Evolutionary conservation across 2,329 filamentous ascomycete genomes (phyloP).

Genomic region (Hymenoscyphus albidus): DNA sequence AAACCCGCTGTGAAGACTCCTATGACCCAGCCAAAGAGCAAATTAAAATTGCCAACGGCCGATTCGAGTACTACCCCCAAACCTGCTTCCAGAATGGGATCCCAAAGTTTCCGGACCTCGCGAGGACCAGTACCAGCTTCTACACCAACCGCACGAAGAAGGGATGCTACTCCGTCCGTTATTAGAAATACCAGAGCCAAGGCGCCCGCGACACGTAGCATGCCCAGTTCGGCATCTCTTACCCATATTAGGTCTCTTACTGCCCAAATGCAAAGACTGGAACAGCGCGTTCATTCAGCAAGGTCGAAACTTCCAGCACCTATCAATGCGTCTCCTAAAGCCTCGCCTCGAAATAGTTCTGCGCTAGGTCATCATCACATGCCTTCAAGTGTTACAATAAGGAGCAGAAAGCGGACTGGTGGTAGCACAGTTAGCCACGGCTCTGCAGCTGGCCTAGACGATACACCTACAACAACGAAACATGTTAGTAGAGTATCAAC

Average conservation of each 20-base stretch:
- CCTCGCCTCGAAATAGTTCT: conserved; percentile 62
- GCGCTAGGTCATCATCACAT: conserved; percentile 41
- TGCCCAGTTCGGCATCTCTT: conserved; percentile 66
- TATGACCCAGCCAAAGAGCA: conserved; percentile 37
- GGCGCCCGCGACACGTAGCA: conserved; percentile 36
- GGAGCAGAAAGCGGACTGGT: conserved; percentile 65
- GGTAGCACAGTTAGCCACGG: conserved; percentile 40
- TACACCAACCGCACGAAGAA: conserved; percentile 20
- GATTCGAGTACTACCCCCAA: conserved; percentile 54
- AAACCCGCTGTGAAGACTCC: conserved; percentile 29
- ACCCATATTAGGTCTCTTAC: conserved; percentile 91
- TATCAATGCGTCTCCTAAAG: conserved; percentile 69
- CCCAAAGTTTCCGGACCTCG: conserved; percentile 25
- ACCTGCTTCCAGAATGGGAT: conserved; percentile 35
- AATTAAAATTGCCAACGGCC: conserved; percentile 52
- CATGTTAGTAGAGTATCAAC: conserved; percentile 58
- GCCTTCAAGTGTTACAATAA: conserved; percentile 58
- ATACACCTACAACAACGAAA: conserved; percentile 39
- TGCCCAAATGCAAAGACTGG: conserved; percentile 94
- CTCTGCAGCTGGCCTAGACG: conserved; percentile 27
- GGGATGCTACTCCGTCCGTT: conserved; percentile 36
- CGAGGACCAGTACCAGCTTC: conserved; percentile 24
- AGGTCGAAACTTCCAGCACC: conserved; percentile 88
- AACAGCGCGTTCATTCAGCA: conserved; percentile 86
- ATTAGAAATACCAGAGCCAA: conserved; percentile 41